These are phyloP conservation scores for Amphicarpaea edgeworthii DNA, from an alignment of 306 rosid species.

Conservation along the genomic window DNA sequence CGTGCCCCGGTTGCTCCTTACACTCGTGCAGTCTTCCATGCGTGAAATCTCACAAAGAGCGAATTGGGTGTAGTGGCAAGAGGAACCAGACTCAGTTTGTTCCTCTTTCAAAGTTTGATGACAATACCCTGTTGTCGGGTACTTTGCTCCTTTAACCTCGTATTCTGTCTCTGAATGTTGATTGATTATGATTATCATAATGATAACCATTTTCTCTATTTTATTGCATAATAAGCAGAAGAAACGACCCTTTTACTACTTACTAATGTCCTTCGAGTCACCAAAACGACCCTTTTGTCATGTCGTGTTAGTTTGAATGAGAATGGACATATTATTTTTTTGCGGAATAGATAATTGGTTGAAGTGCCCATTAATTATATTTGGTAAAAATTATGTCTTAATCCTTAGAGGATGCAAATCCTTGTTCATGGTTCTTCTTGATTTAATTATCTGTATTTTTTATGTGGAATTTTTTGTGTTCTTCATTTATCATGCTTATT, in stretches of 20 bases:
- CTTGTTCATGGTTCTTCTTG: background rate
- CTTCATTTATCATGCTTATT: background rate
- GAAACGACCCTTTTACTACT: background rate
- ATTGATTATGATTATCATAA: too few relatives aligned
- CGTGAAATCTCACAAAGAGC: conserved; percentile 84
- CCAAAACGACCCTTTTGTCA: background rate
- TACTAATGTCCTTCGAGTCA: background rate
- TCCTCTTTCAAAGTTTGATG: conserved; percentile 81
- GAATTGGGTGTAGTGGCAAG: conserved; percentile 78
- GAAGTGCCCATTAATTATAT: background rate
- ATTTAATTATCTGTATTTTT: background rate
- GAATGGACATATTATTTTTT: background rate
- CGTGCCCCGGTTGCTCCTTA: conserved; percentile 86
- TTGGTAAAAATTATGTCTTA: background rate
- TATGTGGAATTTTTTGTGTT: background rate
- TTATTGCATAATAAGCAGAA: conserved; percentile 4
- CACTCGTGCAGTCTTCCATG: conserved; percentile 83
- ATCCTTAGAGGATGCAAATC: background rate
- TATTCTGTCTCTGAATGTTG: conserved; percentile 13
- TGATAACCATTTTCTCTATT: too few relatives aligned
- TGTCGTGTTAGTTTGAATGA: background rate
- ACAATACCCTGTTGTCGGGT: conserved; percentile 78
- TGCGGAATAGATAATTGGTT: background rate
- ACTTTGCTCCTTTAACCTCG: conserved; percentile 15
- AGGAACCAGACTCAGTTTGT: conserved; percentile 70